A percentile compares a stretch with the other conserved stretches of the same genome.
Evolutionary conservation across 495 filamentous ascomycete species (phyloP).

Genomic region (Apiosordaria backusii): DNA sequence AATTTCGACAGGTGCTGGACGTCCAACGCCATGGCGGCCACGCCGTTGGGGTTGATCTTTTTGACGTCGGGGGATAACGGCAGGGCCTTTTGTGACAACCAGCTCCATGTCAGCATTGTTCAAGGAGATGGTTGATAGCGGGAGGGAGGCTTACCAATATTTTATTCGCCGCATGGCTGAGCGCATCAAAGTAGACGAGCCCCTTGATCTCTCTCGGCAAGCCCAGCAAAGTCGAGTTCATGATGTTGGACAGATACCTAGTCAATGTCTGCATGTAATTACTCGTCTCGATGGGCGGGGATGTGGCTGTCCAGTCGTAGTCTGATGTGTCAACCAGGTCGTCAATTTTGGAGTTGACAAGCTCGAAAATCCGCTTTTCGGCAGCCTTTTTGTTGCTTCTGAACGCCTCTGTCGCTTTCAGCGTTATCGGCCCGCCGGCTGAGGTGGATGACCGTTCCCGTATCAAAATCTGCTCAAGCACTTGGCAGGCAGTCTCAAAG

Average conservation of each 20-base stretch:
- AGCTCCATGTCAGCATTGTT: slow-evolving; percentile 11
- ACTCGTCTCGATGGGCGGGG: slow-evolving; percentile 64
- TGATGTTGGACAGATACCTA: slow-evolving; percentile 89
- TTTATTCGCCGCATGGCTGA: slow-evolving; percentile 82
- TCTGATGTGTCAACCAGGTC: slow-evolving; percentile 95
- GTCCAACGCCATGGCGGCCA: slow-evolving; percentile 74
- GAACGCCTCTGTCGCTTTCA: slow-evolving; percentile 83
- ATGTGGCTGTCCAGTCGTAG: slow-evolving; percentile 84
- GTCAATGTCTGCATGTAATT: slow-evolving; percentile 94
- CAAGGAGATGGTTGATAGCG: slow-evolving; percentile 7
- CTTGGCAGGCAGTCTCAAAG: slow-evolving; percentile 86
- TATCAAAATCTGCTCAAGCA: slow-evolving; percentile 79
- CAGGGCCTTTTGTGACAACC: slow-evolving; percentile 54
- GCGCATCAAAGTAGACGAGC: slow-evolving; percentile 94
- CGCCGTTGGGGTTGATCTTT: slow-evolving; percentile 82
- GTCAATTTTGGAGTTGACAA: slow-evolving; percentile 98
- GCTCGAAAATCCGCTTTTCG: slow-evolving; percentile 95
- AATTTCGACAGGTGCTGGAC: slow-evolving; percentile 79
- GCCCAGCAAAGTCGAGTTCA: slow-evolving; percentile 87
- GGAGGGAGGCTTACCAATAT: slow-evolving; percentile 59
- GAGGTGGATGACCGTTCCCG: slow-evolving; percentile 74
- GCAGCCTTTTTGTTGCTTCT: slow-evolving; percentile 88
- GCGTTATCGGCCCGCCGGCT: slow-evolving; percentile 66
- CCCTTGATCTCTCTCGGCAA: slow-evolving; percentile 93
- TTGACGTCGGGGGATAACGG: slow-evolving; percentile 76